phyloP scores from a whole-genome alignment of 2,329 filamentous ascomycete genomes.

The Plenodomus tracheiphilus region DNA sequence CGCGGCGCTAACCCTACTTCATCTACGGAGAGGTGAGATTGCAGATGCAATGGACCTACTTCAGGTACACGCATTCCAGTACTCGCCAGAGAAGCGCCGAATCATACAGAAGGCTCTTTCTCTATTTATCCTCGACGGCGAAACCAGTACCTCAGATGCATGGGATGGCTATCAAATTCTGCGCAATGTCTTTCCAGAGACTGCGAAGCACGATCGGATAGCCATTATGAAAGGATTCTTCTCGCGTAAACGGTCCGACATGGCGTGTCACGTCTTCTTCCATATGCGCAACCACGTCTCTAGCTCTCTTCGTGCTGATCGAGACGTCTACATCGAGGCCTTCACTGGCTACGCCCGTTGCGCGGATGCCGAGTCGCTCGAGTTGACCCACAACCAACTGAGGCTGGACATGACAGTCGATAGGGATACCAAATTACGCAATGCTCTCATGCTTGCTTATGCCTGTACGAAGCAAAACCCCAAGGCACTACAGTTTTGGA shows the following conservation, averaged over 20 bases:
- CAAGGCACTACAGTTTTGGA: constrained; percentile 78
- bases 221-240: constrained; percentile 84
- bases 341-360: constrained; percentile 73
- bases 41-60: constrained; percentile 82
- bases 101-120: constrained; percentile 68
- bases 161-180: constrained; percentile 66
- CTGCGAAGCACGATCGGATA: constrained; percentile 66
- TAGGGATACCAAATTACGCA: constrained; percentile 74
- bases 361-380: constrained; percentile 65
- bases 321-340: constrained; percentile 75
- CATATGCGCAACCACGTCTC: constrained; percentile 86
- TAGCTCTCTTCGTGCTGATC: constrained; percentile 64
- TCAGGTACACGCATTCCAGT: constrained; percentile 72
- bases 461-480: constrained; percentile 67
- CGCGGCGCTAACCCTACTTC: constrained; percentile 70
- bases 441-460: constrained; percentile 86
- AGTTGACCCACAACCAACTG: constrained; percentile 85
- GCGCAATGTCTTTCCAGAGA: constrained; percentile 62
- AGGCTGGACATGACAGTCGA: constrained; percentile 87
- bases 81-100: constrained; percentile 69
- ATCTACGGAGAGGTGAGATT: constrained; percentile 75
- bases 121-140: constrained; percentile 68
- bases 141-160: constrained; percentile 65
- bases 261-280: constrained; percentile 84
- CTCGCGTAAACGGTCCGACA: constrained; percentile 73